Base-by-base conservation (phyloP, 2,329 filamentous ascomycete species). In the Aschersonia sp. region DNA sequence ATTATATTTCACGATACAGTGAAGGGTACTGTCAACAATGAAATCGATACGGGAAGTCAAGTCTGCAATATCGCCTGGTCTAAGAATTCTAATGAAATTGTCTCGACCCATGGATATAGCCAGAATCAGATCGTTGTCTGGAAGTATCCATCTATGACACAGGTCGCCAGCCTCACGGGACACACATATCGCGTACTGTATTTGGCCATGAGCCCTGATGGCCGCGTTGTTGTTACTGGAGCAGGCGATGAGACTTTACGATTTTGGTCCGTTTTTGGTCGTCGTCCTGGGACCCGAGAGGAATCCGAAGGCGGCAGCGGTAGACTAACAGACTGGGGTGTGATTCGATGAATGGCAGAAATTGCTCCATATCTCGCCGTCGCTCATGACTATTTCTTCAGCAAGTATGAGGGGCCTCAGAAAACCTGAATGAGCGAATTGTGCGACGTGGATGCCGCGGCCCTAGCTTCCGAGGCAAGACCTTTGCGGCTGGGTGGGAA, bases 81-180 rank as follows among this genome's bases (percentile, higher is more conserved):
- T 14, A 94, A 94, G 60, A 95, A 95, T 64, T 95, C 87, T 6
- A 95, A 95, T 62, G 92, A 98, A 65, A 88, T 98, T 49, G 90
- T 98, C 47, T 90, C 84, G 45, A 98, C 92, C 1, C 92, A 98
- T 60, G 92, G 92, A 6, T 98, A 95, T 68, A 90, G 84, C 55
- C 92, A 98, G 61, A 95, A 98, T 62, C 92, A 97, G 64, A 95
- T 98, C 57, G 90, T 97, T 39, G 87, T 98, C 48, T 98, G 92
- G 92, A 98, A 98, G 61, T 98, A 98, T 60, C 92, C 92, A 1
- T 89, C 84, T 55, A 97, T 98, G 92, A 87, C 87, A 45, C 92
- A 97, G 62, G 88, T 98, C 7, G 90, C 87, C 41, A 94, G 87
- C 55, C 71, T 98, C 43, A 98, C 92, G 0, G 92, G 92, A 0